Evolutionary conservation across 306 rosid genomes (phyloP).

Genomic region (Quercus engelmannii): DNA sequence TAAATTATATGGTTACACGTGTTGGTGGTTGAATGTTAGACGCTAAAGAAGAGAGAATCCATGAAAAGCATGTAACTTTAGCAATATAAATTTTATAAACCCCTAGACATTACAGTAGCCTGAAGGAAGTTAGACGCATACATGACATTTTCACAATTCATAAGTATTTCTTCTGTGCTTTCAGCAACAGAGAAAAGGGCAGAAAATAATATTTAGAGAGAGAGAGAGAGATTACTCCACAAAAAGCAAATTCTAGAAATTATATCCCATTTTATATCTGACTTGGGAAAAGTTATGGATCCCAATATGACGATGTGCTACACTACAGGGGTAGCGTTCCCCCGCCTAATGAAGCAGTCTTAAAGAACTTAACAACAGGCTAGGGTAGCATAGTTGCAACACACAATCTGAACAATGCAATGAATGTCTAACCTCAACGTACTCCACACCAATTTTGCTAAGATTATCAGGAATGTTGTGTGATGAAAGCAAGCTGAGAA

Average conservation of each 20-base stretch:
- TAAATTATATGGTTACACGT: neutral
- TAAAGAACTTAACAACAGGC: slow-evolving; percentile 3
- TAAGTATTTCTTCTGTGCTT: neutral
- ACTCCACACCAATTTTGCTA: slow-evolving; percentile 63
- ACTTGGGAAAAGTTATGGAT: neutral
- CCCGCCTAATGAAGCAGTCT: neutral
- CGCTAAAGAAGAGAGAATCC: neutral
- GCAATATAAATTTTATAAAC: neutral
- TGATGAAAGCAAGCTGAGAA: slow-evolving; percentile 64
- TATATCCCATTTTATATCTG: neutral
- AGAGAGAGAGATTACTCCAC: neutral
- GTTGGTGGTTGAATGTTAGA: neutral
- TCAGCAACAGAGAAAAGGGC: neutral
- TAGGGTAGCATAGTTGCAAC: neutral
- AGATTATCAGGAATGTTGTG: slow-evolving; percentile 53
- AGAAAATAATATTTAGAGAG: neutral
- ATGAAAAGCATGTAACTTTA: neutral
- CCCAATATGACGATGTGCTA: too few relatives aligned
- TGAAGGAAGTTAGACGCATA: neutral
- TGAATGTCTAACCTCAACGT: slow-evolving; percentile 59
- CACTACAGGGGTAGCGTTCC: too few relatives aligned
- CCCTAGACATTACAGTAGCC: neutral
- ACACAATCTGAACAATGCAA: neutral
- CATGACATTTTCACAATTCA: neutral
- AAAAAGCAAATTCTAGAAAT: neutral